A percentile compares a stretch with the other conserved stretches of the same genome.
These are phyloP conservation scores for Cinnamomum chago DNA, from an alignment of 164 flowering plant genomes.

Conservation along the genomic window DNA sequence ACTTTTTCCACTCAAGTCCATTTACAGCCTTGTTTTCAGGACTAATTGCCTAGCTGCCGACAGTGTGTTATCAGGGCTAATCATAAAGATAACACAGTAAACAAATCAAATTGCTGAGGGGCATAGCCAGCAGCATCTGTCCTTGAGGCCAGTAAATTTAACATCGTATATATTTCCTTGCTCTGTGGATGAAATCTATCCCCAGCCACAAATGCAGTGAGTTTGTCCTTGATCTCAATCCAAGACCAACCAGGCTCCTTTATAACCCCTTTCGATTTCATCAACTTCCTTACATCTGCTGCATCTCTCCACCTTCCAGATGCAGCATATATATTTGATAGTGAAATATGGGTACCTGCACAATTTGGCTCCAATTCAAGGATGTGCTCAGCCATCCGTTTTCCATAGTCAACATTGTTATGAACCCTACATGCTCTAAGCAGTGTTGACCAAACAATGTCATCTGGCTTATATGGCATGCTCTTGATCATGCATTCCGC, in stretches of 20 bases:
- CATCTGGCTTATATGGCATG: conserved; percentile 73
- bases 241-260: conserved; percentile 95
- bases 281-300: conserved; percentile 57
- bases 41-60: too few species aligned
- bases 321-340: conserved; percentile 70
- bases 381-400: conserved; percentile 50
- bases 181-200: conserved; percentile 55
- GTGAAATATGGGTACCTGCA: conserved; percentile 67
- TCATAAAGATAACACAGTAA: conserved; percentile 17
- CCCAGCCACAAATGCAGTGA: conserved; percentile 67
- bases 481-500: conserved; percentile 66
- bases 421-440: conserved; percentile 64
- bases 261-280: conserved; percentile 70
- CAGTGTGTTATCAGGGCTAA: not conserved
- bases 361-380: conserved; percentile 60
- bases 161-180: conserved; percentile 45
- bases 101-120: conserved; percentile 3
- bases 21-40: too few species aligned
- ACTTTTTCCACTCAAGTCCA: too few species aligned
- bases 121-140: conserved; percentile 17
- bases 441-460: conserved; percentile 85
- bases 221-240: conserved; percentile 57
- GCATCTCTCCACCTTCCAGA: conserved; percentile 72
- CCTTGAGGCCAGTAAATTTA: conserved; percentile 39
- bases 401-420: conserved; percentile 70